A percentile compares a stretch with the other conserved stretches of the same genome.
Conservation (phyloP, 2,329 filamentous ascomycete species). For the Apiospora koreana region DNA sequence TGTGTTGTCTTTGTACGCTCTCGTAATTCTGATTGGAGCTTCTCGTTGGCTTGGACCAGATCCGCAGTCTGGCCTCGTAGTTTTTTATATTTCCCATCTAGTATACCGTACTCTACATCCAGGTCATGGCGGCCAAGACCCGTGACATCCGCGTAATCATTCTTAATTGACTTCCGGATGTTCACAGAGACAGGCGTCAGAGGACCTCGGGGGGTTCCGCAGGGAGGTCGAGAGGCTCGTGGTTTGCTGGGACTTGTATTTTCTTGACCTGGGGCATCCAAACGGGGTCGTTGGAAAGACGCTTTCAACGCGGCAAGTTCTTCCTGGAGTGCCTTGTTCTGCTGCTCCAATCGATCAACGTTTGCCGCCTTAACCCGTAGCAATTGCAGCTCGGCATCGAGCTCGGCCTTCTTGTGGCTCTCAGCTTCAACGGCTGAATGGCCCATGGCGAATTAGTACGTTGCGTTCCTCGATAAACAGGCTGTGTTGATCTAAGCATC, state of each 20-base stretch:
- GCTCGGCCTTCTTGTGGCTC: constrained; percentile 21
- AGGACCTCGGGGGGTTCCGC: constrained; percentile 21
- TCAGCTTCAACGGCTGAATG: constrained; percentile 12
- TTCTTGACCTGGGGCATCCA: not conserved
- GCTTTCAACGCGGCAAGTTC: constrained; percentile 36
- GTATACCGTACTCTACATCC: constrained; percentile 35
- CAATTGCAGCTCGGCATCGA: constrained; percentile 36
- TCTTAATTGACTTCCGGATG: constrained; percentile 20
- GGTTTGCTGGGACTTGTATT: constrained; percentile 19
- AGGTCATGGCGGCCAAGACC: constrained; percentile 22
- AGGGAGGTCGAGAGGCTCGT: constrained; percentile 13
- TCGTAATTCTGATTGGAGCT: constrained; percentile 40
- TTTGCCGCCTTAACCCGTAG: constrained; percentile 33
- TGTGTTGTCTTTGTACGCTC: constrained; percentile 43
- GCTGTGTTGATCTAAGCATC: not conserved
- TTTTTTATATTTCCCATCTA: constrained; percentile 42
- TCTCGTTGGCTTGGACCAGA: constrained; percentile 24
- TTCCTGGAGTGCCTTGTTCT: constrained; percentile 42
- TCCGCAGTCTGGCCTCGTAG: constrained; percentile 31
- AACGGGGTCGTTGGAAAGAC: constrained; percentile 15
- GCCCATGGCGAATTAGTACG: constrained; percentile 5
- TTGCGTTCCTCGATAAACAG: not conserved
- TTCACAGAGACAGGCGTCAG: constrained; percentile 27
- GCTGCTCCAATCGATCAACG: constrained; percentile 39
- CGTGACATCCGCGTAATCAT: constrained; percentile 20